A percentile compares a stretch with the other conserved stretches of the same genome.
These are phyloP conservation scores for Microstegium vimineum DNA, from an alignment of 176 grass and related monocot genomes.

Conservation along the genomic window DNA sequence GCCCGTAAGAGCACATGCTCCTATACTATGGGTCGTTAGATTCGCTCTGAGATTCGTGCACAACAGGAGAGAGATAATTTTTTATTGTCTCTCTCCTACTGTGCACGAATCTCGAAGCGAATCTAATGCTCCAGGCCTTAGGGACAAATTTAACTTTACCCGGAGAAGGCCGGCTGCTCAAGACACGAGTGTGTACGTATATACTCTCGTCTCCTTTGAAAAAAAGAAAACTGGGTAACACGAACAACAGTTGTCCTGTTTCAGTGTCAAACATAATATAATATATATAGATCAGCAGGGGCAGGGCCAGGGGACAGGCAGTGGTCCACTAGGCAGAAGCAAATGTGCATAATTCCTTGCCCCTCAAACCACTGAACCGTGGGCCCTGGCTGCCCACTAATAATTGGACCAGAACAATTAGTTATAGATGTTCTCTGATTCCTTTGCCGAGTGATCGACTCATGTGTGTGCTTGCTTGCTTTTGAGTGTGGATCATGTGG, in stretches of 20 bases:
- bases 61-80: no score
- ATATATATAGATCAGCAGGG: not conserved
- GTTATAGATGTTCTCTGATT: slow-evolving; percentile 37
- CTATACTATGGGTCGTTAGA: no score
- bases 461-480: not conserved
- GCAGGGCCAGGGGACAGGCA: slow-evolving; percentile 15
- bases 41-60: no score
- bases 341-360: slow-evolving; percentile 36
- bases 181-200: not conserved
- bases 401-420: slow-evolving; percentile 26
- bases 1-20: no score
- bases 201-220: not conserved
- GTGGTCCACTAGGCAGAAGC: slow-evolving; percentile 33
- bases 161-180: not conserved
- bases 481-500: slow-evolving; percentile 35
- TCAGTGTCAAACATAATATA: slow-evolving; percentile 23
- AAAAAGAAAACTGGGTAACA: not conserved
- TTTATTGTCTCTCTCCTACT: no score
- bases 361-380: slow-evolving; percentile 37
- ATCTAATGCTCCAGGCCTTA: no score
- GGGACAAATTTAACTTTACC: no score
- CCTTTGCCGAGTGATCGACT: slow-evolving; percentile 8
- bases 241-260: not conserved
- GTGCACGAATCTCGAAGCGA: no score
- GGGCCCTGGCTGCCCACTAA: slow-evolving; percentile 27